Evolutionary conservation across 192 early-diverging fungal genomes (phyloP).

Genomic region (Thoreauomyces humboldtii): DNA sequence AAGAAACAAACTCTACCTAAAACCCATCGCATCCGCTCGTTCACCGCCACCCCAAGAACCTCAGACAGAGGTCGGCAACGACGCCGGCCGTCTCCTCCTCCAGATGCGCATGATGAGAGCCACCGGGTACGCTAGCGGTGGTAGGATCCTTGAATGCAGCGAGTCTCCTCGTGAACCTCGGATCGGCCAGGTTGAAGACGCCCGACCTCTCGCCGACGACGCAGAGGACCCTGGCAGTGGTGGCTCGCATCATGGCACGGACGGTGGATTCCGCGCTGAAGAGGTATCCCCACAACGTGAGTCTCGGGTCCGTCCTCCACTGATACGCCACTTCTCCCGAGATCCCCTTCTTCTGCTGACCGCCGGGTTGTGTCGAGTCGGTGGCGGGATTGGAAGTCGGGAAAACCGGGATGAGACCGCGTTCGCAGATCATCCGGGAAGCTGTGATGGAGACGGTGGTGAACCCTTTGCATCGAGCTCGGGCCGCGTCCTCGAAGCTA

Average conservation of each 20-base stretch:
- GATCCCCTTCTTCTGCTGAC: neutral
- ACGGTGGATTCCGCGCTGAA: slow-evolving; percentile 30
- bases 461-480: slow-evolving; percentile 32
- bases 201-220: slow-evolving; percentile 16
- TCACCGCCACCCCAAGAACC: neutral
- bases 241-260: slow-evolving; percentile 13
- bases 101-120: slow-evolving; percentile 41
- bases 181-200: slow-evolving; percentile 12
- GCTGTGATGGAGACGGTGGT: slow-evolving; percentile 35
- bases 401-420: slow-evolving; percentile 26
- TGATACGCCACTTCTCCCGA: slow-evolving; percentile 8
- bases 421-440: slow-evolving; percentile 32
- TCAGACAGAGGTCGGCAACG: slow-evolving; percentile 10
- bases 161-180: slow-evolving; percentile 18
- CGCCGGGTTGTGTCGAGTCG: neutral
- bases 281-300: slow-evolving; percentile 36
- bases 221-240: slow-evolving; percentile 18
- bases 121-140: slow-evolving; percentile 19
- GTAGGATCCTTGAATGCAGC: slow-evolving; percentile 5
- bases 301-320: slow-evolving; percentile 38
- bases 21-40: neutral
- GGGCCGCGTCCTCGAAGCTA: slow-evolving; percentile 35
- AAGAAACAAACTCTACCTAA: neutral
- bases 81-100: slow-evolving; percentile 20
- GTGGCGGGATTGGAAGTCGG: neutral